These are phyloP conservation scores for Eucalyptus tenuipes DNA, from an alignment of 345 rosid genomes.

Conservation along the genomic window DNA sequence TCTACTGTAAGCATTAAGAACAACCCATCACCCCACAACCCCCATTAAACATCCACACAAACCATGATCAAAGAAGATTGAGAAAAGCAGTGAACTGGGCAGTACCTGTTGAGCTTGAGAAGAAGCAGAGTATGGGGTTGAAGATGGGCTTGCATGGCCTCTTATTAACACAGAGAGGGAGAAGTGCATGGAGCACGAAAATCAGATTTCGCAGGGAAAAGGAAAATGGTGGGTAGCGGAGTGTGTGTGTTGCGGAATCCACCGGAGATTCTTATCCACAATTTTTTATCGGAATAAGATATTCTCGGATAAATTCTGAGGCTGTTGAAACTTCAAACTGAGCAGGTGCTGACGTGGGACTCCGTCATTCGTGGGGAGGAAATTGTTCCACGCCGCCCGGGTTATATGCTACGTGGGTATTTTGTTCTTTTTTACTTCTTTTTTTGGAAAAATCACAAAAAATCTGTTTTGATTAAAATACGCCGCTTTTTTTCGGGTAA, in stretches of 20 bases:
- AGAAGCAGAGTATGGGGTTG: background rate
- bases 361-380: background rate
- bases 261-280: constrained; percentile 50
- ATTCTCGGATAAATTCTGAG: background rate
- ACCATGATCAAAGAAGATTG: background rate
- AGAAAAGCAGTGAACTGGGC: background rate
- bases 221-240: background rate
- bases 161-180: background rate
- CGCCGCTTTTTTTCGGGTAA: too few relatives aligned
- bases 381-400: background rate
- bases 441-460: too few relatives aligned
- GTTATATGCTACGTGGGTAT: background rate
- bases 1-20: background rate
- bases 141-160: background rate
- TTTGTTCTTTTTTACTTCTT: background rate
- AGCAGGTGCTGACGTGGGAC: background rate
- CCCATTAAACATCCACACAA: background rate
- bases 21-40: background rate
- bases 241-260: background rate
- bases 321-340: background rate
- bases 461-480: too few relatives aligned
- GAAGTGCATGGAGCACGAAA: background rate
- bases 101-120: background rate
- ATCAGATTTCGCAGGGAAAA: background rate
- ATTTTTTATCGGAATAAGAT: background rate